phyloP scores from a whole-genome alignment of 1,284 basidiomycete genomes.

The Papiliotrema flavescens region DNA sequence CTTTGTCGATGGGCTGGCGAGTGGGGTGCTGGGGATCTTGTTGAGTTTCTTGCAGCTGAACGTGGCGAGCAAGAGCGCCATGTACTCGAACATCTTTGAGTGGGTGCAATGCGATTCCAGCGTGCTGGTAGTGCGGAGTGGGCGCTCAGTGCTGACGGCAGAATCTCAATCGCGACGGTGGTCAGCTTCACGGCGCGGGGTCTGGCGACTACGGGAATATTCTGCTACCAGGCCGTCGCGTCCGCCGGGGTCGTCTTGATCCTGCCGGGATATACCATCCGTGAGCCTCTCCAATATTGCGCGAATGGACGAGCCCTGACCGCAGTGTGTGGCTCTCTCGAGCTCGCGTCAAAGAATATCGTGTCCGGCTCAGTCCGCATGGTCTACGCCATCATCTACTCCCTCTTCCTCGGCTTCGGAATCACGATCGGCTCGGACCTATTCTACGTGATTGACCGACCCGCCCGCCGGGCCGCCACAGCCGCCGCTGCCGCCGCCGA shows the following conservation, averaged over 20 bases:
- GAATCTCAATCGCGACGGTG: slow-evolving; percentile 75
- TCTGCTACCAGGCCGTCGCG: slow-evolving; percentile 79
- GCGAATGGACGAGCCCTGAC: slow-evolving; percentile 55
- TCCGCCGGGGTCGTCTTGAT: slow-evolving; percentile 62
- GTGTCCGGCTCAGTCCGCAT: slow-evolving; percentile 83
- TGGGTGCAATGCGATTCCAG: slow-evolving; percentile 51
- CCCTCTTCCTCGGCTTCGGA: slow-evolving; percentile 81
- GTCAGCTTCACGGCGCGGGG: slow-evolving; percentile 74
- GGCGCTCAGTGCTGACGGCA: slow-evolving; percentile 32
- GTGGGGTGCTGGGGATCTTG: slow-evolving; percentile 64
- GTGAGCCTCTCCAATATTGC: slow-evolving; percentile 55
- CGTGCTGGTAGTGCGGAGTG: not conserved
- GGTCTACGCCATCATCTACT: slow-evolving; percentile 85
- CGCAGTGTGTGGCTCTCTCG: slow-evolving; percentile 72
- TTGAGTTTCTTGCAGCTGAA: slow-evolving; percentile 72
- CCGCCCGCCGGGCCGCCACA: slow-evolving; percentile 57
- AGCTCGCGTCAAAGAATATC: slow-evolving; percentile 82
- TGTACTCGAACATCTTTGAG: slow-evolving; percentile 88
- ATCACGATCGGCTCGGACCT: slow-evolving; percentile 83
- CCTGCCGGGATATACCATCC: slow-evolving; percentile 64
- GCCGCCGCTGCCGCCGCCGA: slow-evolving; percentile 55
- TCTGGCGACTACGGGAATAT: slow-evolving; percentile 66
- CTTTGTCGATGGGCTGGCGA: slow-evolving; percentile 73
- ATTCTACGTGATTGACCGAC: slow-evolving; percentile 70
- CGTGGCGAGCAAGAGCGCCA: slow-evolving; percentile 70